phyloP scores from a whole-genome alignment of 352 stramenopile genomes.

The Peronosclerospora sorghi region DNA sequence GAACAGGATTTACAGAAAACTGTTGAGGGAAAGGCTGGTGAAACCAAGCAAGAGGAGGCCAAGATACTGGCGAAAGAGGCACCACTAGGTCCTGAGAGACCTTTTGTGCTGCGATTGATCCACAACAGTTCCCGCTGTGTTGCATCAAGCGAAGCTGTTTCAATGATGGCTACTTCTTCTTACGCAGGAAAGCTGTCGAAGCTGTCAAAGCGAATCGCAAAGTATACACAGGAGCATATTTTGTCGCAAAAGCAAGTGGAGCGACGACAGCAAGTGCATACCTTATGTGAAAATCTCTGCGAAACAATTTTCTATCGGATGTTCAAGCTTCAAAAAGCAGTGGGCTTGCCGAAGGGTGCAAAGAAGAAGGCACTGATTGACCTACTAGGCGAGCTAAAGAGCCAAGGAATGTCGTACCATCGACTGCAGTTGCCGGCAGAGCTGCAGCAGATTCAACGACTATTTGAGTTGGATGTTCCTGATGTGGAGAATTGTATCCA shows the following conservation, averaged over 20 bases:
- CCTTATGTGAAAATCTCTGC: slow-evolving; percentile 83
- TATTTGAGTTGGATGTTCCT: slow-evolving; percentile 77
- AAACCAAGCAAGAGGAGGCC: slow-evolving; percentile 4
- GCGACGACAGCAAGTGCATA: slow-evolving; percentile 53
- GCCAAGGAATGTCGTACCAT: slow-evolving; percentile 73
- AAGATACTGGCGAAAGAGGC: slow-evolving; percentile 5
- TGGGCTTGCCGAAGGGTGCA: slow-evolving; percentile 87
- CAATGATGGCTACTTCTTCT: slow-evolving; percentile 5
- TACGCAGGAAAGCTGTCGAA: slow-evolving; percentile 44
- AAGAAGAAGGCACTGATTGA: slow-evolving; percentile 97
- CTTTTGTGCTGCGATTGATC: slow-evolving; percentile 15
- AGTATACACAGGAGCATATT: slow-evolving; percentile 67
- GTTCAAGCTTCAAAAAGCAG: slow-evolving; percentile 55
- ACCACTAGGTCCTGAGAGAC: slow-evolving; percentile 6
- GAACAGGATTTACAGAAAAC: slow-evolving; percentile 10
- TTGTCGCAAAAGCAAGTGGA: slow-evolving; percentile 45
- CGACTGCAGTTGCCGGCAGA: slow-evolving; percentile 60
- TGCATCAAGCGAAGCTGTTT: not conserved
- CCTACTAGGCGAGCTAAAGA: slow-evolving; percentile 84
- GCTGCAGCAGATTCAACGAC: slow-evolving; percentile 67
- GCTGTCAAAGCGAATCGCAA: slow-evolving; percentile 59
- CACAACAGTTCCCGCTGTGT: slow-evolving; percentile 4
- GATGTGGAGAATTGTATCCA: slow-evolving; percentile 76
- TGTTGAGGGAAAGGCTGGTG: slow-evolving; percentile 2
- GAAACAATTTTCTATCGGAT: slow-evolving; percentile 95